Evolutionary conservation across 805 yeast genomes (phyloP).

Genomic region (Candida coquimbonensis): DNA sequence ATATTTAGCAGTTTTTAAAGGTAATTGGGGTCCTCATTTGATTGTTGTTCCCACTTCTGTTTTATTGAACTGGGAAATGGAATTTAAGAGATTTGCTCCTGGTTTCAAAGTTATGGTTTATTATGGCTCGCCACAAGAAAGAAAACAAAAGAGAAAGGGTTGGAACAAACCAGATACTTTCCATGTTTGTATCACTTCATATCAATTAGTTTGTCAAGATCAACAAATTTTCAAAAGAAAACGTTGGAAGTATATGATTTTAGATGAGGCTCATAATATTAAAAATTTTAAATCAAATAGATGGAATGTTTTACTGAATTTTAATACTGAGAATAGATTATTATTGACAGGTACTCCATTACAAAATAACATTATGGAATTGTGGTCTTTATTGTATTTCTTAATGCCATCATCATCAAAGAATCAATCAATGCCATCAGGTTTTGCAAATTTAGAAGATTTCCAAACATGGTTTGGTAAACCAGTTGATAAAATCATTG

Average conservation of each 20-base stretch:
- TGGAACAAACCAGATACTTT: constrained; percentile 96
- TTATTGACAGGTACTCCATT: constrained; percentile 94
- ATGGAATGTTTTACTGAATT: constrained; percentile 93
- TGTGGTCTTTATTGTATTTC: constrained; percentile 93
- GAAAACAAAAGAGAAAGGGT: constrained; percentile 92
- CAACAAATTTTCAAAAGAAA: constrained; percentile 89
- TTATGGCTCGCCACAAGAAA: constrained; percentile 94
- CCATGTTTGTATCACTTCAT: constrained; percentile 95
- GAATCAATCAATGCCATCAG: constrained; percentile 69
- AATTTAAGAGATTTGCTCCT: constrained; percentile 95
- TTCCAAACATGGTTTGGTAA: constrained; percentile 99
- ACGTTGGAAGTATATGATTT: constrained; percentile 92
- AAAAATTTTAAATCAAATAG: constrained; percentile 93
- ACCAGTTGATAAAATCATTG: constrained; percentile 90
- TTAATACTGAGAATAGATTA: constrained; percentile 84
- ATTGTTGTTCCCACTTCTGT: constrained; percentile 97
- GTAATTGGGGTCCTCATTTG: constrained; percentile 96
- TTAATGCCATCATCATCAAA: constrained; percentile 87
- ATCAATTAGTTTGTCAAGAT: constrained; percentile 96
- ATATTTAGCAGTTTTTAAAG: constrained; percentile 88
- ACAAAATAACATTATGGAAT: constrained; percentile 89
- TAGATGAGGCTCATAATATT: constrained; percentile 97
- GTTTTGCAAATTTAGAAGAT: constrained; percentile 92
- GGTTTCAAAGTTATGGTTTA: constrained; percentile 94
- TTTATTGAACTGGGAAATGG: constrained; percentile 99